A percentile compares a stretch with the other conserved stretches of the same genome.
Evolutionary conservation across 176 grass and related monocot species (phyloP).

Genomic region (Alopecurus myosuroides): DNA sequence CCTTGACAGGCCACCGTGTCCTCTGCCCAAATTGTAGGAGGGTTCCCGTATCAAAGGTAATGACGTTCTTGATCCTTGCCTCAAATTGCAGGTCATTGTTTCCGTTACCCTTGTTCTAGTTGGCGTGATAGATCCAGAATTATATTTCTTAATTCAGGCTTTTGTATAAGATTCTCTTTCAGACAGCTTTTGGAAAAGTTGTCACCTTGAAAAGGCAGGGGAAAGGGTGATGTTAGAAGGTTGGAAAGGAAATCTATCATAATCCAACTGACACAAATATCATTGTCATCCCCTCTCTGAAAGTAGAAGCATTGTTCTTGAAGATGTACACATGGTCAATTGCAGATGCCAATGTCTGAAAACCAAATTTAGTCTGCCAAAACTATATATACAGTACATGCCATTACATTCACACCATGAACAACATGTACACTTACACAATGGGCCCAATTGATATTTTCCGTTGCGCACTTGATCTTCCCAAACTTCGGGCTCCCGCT

Average conservation of each 20-base stretch:
- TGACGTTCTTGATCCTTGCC: background rate
- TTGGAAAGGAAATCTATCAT: background rate
- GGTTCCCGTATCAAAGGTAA: constrained; percentile 7
- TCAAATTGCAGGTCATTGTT: background rate
- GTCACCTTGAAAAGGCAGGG: background rate
- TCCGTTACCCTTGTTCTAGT: constrained; percentile 12
- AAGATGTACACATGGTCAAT: background rate
- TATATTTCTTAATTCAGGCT: background rate
- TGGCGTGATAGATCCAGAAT: background rate
- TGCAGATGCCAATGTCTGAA: background rate
- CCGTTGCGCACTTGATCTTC: background rate
- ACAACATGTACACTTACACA: background rate
- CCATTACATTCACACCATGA: background rate
- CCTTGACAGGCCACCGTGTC: background rate
- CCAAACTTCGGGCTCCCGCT: background rate
- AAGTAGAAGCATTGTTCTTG: background rate
- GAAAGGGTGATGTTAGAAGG: background rate
- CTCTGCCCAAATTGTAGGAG: background rate
- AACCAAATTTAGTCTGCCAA: background rate
- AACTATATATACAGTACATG: background rate
- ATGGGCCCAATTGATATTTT: background rate
- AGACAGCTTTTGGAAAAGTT: background rate
- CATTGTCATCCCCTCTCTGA: background rate
- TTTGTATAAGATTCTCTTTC: background rate
- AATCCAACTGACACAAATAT: background rate